Evolutionary conservation across 371 early-diverging fungal genomes (phyloP), one percentile per base, ranked within the genome.

Genomic region (Funneliformis caledonium): DNA sequence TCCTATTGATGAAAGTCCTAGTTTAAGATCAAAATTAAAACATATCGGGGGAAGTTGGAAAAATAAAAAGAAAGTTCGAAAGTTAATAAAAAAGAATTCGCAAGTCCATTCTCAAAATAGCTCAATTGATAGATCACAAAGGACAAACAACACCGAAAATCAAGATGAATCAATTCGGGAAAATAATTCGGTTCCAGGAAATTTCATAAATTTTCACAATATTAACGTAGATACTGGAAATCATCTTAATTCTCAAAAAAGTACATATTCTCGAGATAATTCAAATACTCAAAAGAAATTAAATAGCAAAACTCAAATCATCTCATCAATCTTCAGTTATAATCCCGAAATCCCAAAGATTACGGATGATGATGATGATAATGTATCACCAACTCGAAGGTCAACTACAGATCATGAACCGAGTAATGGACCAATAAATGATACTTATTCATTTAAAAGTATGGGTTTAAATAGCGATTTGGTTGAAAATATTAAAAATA

Each of bases 391-490:
- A 72, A 37, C 1, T 37, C 5, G 4, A 9, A 59, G 59, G 19
- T 10, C 2, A 26, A 22, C 26, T 6, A 42, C 6, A 42, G 42
- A 74, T 74, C 10, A 52, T 59, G 37, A 64, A 19, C 78, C 64
- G 43, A 87, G 88, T 76, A 89, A 91, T 81, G 89, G 88, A 1
- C 86, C 88, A 31, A 77, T 83, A 4, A 82, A 60, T 59, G 72
- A 88, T 72, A 80, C 81, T 9, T 81, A 86, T 59, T 83, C 90
- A 0, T 96, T 97, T 84, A 83, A 84, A 2, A 90, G 90, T 33
- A 87, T 95, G 9, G 95, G 96, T 2, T 85, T 97, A 22, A 85
- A 92, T 61, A 33, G 88, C 2, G 88, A 92, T 69, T 86, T 97
- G 16, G 83, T 87, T 11, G 59, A 81, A 14, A 91, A 93, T 78